Base-by-base conservation (phyloP, 306 rosid species). In the Inga laurina region DNA sequence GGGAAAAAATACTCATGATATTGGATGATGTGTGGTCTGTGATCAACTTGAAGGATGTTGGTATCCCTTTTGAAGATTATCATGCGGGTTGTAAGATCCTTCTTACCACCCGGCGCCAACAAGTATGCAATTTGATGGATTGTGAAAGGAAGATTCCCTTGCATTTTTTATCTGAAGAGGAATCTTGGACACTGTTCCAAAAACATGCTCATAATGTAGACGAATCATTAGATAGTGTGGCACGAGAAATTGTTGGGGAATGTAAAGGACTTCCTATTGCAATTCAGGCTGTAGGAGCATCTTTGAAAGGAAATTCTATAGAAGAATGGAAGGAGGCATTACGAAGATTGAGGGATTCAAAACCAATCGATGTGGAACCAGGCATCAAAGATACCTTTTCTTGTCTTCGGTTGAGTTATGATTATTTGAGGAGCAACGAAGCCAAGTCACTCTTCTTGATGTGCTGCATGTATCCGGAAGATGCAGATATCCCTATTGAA, bases 251-350 rank as follows among this genome's bases (percentile, higher is more conserved):
- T 12, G 83, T 11, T 10, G 18, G 37, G 30, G 77, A 52, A 79
- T 79, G 82, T 24, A 79, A 66, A 66, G 66, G 82, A 3, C 66
- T 78, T 7, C 66, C 75, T 15, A 34, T 78, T 48, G 82, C 51
- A 12, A 78, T 78, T 67, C 51, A 46, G 21, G 51, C 39, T 21
- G 66, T 78, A n/a, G 82, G 52, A 57, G 35, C 37, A 0, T 48
- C 66, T 27, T 79, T 79, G 8, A 48, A 3, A 66, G 75, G 49
- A 78, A 66, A 78, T 16, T 44, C 62, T 4, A 8, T 12, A 39
- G 71, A 75, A 48, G 46, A 51, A 3, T 64, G 75, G 75, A 81
- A 65, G n/a, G 22, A n/a, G 7, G 44, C 68, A 24, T 37, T 62
- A 22, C 3, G 21, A 10, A 37, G n/a, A 46, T 64, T 75, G 11